Conservation (phyloP, 2,329 filamentous ascomycete genomes). For the Penicillium sp. region DNA sequence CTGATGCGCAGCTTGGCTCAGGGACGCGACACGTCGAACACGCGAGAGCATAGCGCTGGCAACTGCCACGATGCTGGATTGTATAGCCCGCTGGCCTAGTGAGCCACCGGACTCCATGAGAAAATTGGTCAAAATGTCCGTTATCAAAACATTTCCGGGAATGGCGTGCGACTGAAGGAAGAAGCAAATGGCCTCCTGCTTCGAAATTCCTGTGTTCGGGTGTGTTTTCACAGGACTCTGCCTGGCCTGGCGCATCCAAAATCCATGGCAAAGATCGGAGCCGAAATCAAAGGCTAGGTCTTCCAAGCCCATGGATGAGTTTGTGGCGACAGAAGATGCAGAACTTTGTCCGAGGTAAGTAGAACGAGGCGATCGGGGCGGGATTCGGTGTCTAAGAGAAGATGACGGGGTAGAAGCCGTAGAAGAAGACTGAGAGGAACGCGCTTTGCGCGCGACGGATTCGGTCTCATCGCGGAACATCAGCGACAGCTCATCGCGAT, state of each 20-base stretch:
- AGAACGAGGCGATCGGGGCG: constrained; percentile 8
- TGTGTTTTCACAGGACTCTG: constrained; percentile 22
- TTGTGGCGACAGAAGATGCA: constrained; percentile 26
- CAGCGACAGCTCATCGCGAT: constrained; percentile 51
- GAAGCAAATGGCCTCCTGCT: constrained; percentile 37
- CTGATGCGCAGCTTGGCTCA: constrained; percentile 51
- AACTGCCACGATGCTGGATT: constrained; percentile 56
- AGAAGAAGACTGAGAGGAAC: background rate
- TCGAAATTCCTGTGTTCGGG: constrained; percentile 22
- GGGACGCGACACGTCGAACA: constrained; percentile 47
- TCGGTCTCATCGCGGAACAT: constrained; percentile 57
- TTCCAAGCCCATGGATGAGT: constrained; percentile 2
- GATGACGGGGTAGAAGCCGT: constrained; percentile 28
- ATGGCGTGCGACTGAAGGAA: constrained; percentile 38
- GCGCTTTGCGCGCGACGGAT: constrained; percentile 59
- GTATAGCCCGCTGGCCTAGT: constrained; percentile 32
- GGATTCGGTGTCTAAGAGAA: constrained; percentile 7
- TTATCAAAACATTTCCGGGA: constrained; percentile 29
- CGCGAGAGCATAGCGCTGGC: constrained; percentile 60
- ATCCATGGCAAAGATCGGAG: constrained; percentile 13
- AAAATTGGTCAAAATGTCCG: constrained; percentile 24
- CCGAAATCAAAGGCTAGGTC: constrained; percentile 18
- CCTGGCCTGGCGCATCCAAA: constrained; percentile 14
- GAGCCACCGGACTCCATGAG: constrained; percentile 19
- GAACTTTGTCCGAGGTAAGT: too few relatives aligned